A percentile compares a stretch with the other conserved stretches of the same genome.
phyloP scores from a whole-genome alignment of 768 basidiomycete species.

The Tulasnella sp. region DNA sequence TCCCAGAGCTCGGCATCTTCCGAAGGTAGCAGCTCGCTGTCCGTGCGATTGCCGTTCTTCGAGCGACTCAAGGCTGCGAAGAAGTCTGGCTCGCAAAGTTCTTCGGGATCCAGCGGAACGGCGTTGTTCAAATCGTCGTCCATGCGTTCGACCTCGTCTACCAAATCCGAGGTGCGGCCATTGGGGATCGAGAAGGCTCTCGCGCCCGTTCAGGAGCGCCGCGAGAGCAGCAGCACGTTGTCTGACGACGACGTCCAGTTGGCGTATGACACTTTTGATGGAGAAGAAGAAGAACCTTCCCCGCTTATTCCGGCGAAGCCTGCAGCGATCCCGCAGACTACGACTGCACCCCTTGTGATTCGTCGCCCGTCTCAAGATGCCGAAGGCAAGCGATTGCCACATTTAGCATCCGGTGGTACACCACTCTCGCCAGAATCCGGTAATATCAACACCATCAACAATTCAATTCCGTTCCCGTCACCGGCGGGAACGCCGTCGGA shows the following conservation, averaged over 20 bases:
- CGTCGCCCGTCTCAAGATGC: not conserved
- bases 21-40: not conserved
- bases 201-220: not conserved
- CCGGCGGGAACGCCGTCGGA: conserved; percentile 23
- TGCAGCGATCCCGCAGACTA: not conserved
- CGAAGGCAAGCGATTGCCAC: not conserved
- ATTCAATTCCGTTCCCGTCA: conserved; percentile 22
- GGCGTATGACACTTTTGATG: not conserved
- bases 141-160: not conserved
- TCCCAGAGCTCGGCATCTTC: not conserved
- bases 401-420: not conserved
- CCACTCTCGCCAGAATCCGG: not conserved
- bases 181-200: not conserved
- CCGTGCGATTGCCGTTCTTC: conserved; percentile 14
- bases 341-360: not conserved
- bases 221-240: conserved; percentile 2
- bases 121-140: not conserved
- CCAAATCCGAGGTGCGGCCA: not conserved
- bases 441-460: not conserved
- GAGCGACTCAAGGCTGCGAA: conserved; percentile 17
- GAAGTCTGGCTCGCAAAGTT: not conserved
- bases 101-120: conserved; percentile 11
- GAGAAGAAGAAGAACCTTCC: not conserved
- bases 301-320: not conserved
- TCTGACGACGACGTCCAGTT: not conserved